Evolutionary conservation across 1,284 basidiomycete genomes (phyloP), one percentile per base, ranked within the genome.

Genomic region (Cryptococcus sp.): DNA sequence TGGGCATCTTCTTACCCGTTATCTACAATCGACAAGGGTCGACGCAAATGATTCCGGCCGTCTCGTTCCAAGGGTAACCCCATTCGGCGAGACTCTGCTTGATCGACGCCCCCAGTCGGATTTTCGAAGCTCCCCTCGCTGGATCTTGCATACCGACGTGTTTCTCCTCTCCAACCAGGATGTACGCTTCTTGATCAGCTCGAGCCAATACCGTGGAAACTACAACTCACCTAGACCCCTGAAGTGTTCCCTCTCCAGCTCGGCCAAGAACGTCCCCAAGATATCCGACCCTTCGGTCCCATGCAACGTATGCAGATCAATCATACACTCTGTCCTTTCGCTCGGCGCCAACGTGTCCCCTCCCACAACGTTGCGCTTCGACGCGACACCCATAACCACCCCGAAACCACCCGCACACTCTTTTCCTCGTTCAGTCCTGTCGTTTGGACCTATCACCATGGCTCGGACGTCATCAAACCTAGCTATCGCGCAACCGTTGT

Each of bases 31-130:
- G 53, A 53, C 65, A 68, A 19, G 66, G 59, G 54, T 97, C 92
- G 43, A 94, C 82, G 65, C 86, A 92, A 42, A 97, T 79, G 47
- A 92, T 82, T 2, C 92, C 92, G 58, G 88, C 88, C 12, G 83
- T 80, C 70, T 97, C 92, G 71, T 81, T 87, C 87, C 90, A 94
- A n/a, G 93, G 87, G 73, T 93, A 94, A 43, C 86, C 87, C 87
- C 90, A 97, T 47, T 86, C 82, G 60, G 87, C 85, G 41, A 97
- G 74, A 82, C 86, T 94, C 66, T 90, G 87, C 58, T 87, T 84
- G 36, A 97, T 83, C 16, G 86, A 87, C 2, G 84, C 80, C 3
- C 84, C 86, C 11, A 97, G 78, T 11, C 91, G 83, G 16, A 82
- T 79, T 53, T 88, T 84, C 26, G 86, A 87, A 2, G 87, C 81